phyloP scores from a whole-genome alignment of 257 asterid species.

The Solanum phureja region DNA sequence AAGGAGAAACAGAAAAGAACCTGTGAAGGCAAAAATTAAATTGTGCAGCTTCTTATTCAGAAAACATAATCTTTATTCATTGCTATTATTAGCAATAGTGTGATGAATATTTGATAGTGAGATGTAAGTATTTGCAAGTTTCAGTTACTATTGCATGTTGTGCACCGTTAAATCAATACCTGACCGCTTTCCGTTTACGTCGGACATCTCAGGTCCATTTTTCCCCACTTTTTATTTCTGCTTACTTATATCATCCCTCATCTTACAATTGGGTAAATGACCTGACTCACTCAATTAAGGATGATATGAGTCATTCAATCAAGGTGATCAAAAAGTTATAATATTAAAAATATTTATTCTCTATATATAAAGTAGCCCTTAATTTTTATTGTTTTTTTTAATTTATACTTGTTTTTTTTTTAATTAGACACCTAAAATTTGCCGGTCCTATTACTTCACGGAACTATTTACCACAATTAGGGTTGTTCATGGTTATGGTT shows the following conservation, averaged over 20 bases:
- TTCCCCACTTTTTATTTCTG: not conserved
- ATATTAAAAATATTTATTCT: no score
- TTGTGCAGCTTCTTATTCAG: not conserved
- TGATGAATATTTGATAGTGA: not conserved
- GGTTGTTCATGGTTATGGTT: no score
- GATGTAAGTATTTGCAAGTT: not conserved
- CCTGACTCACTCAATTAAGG: not conserved
- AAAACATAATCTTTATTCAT: not conserved
- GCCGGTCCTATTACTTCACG: no score
- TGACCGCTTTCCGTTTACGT: conserved; percentile 17
- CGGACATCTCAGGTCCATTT: conserved; percentile 7
- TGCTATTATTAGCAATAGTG: not conserved
- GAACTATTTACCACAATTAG: no score
- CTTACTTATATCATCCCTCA: not conserved
- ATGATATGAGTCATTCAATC: not conserved
- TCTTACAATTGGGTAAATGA: not conserved
- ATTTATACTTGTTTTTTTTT: no score
- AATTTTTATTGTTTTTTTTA: no score
- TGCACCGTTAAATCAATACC: conserved; percentile 11
- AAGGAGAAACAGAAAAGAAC: not conserved
- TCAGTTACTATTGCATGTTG: conserved; percentile 5
- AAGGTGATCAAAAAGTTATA: not conserved
- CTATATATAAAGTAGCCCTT: no score
- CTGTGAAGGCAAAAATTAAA: not conserved
- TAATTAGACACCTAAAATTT: no score